Evolutionary conservation across 768 basidiomycete species (phyloP).

Genomic region (Rhodotorula babjevae): DNA sequence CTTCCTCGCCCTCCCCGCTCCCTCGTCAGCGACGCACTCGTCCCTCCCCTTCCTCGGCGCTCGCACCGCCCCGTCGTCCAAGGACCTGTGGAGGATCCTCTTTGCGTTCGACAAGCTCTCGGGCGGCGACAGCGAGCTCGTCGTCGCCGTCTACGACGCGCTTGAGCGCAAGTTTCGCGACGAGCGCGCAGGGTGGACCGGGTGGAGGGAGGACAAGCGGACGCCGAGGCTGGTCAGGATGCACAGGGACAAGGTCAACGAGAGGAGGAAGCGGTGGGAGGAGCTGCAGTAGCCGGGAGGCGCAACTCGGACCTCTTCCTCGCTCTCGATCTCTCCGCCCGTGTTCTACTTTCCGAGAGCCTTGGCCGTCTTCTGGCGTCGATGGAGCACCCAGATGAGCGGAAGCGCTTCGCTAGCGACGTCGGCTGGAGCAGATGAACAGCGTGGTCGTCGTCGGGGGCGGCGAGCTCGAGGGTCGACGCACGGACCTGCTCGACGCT

Average conservation of each 20-base stretch:
- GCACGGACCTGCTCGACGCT: no score
- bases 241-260: not conserved
- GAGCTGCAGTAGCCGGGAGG: constrained; percentile 5
- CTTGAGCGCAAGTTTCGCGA: constrained; percentile 56
- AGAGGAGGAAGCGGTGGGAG: not conserved
- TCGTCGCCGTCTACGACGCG: constrained; percentile 59
- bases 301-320: not conserved
- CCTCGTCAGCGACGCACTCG: not conserved
- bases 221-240: not conserved
- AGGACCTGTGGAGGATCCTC: constrained; percentile 64
- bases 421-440: no score
- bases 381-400: no score
- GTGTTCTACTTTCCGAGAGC: no score
- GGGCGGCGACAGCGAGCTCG: constrained; percentile 52
- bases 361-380: no score
- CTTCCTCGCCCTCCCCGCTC: constrained; percentile 57
- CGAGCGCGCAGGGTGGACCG: constrained; percentile 4
- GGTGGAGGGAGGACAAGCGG: constrained; percentile 22
- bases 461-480: no score
- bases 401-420: no score
- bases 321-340: not conserved
- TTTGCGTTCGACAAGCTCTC: constrained; percentile 62
- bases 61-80: constrained; percentile 46
- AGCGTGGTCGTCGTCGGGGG: no score
- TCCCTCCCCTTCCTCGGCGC: constrained; percentile 40